Evolutionary conservation across 2,329 filamentous ascomycete species (phyloP).

Genomic region (Penicillium rolfsii): DNA sequence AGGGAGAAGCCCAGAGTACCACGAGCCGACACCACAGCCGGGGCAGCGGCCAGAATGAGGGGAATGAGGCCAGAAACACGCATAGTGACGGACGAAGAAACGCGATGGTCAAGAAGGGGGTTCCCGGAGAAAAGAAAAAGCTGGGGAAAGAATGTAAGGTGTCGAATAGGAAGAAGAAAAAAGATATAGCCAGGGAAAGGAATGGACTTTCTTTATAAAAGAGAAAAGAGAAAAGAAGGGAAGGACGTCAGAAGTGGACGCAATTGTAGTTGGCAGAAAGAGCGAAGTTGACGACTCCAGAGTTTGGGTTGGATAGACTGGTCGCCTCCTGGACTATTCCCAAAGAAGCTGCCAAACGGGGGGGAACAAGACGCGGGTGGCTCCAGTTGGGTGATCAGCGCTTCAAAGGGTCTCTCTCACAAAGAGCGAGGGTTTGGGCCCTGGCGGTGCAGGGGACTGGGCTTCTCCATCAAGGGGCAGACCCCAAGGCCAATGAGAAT

Average conservation of each 20-base stretch:
- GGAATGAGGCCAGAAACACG: conserved; percentile 48
- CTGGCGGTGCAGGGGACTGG: conserved; percentile 10
- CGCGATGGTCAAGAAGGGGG: conserved; percentile 8
- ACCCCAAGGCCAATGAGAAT: background rate
- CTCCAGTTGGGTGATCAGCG: conserved; percentile 1
- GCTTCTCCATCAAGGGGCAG: conserved; percentile 1
- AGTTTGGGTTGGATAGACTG: conserved; percentile 10
- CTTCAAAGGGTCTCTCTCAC: background rate
- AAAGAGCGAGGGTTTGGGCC: conserved; percentile 15
- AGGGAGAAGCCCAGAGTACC: conserved; percentile 68
- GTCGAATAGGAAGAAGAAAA: background rate
- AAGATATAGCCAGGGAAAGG: conserved; percentile 16
- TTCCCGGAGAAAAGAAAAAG: conserved; percentile 10
- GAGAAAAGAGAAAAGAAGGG: background rate
- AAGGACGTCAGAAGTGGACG: conserved; percentile 15
- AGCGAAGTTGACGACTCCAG: conserved; percentile 13
- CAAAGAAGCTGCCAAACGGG: conserved; percentile 5
- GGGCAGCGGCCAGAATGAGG: conserved; percentile 48
- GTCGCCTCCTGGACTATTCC: conserved; percentile 14
- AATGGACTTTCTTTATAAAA: conserved; percentile 3
- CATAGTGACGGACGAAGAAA: conserved; percentile 43
- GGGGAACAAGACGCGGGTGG: conserved; percentile 1
- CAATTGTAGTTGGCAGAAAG: conserved; percentile 4
- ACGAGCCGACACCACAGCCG: conserved; percentile 54
- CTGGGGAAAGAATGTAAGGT: conserved; percentile 3